phyloP scores from a whole-genome alignment of 2,329 filamentous ascomycete genomes.

The Ophiostoma novo-ulmi region DNA sequence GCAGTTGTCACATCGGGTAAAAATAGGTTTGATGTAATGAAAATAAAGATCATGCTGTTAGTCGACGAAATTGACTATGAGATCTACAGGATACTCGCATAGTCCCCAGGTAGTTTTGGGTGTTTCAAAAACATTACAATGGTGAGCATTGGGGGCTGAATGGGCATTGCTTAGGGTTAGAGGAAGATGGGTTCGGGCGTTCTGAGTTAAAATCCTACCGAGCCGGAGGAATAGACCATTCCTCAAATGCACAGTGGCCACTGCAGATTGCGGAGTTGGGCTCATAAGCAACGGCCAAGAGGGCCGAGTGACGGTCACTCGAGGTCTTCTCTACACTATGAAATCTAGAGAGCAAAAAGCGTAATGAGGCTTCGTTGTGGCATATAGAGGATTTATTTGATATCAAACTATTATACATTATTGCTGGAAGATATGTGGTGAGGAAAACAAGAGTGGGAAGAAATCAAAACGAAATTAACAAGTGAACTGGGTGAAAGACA shows the following conservation, averaged over 20 bases:
- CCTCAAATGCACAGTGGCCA: not conserved
- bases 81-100: conserved; percentile 2
- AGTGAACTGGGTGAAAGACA: not conserved
- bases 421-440: not conserved
- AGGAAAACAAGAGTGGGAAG: not conserved
- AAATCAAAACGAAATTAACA: not conserved
- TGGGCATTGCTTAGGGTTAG: not conserved
- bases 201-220: not conserved
- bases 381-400: not conserved
- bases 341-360: not conserved
- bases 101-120: not conserved
- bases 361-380: not conserved
- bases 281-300: not conserved
- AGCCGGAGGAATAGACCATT: not conserved
- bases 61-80: not conserved
- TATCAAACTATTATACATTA: conserved; percentile 1
- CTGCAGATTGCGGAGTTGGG: not conserved
- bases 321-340: not conserved
- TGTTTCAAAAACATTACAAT: not conserved
- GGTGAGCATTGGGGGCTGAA: not conserved
- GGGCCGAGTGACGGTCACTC: not conserved
- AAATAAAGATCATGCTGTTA: not conserved
- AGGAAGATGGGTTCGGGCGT: not conserved
- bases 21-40: not conserved
- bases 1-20: not conserved